Conservation (phyloP, 1,284 basidiomycete species). For the Irpex rosettiformis region DNA sequence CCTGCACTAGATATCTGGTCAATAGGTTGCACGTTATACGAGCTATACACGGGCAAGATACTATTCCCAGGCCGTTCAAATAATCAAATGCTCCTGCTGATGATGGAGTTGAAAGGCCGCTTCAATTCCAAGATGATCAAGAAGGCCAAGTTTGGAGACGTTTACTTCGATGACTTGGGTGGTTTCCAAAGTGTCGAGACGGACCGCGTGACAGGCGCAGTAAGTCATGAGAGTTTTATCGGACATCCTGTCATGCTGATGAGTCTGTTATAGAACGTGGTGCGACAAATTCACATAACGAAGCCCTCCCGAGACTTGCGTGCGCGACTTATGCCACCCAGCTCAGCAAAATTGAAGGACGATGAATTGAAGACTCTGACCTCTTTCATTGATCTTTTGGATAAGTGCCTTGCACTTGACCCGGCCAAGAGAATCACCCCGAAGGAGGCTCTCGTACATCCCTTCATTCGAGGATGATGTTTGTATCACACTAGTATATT, state of each 20-base stretch:
- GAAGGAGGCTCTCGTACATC: conserved; percentile 84
- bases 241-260: background rate
- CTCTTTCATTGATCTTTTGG: conserved; percentile 88
- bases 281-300: conserved; percentile 80
- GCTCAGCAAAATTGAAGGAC: conserved; percentile 77
- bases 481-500: background rate
- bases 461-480: conserved; percentile 73
- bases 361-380: conserved; percentile 85
- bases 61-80: conserved; percentile 96
- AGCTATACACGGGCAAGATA: conserved; percentile 98
- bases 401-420: conserved; percentile 91
- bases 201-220: conserved; percentile 79
- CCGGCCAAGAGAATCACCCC: conserved; percentile 84
- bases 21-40: conserved; percentile 95
- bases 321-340: conserved; percentile 77
- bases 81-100: conserved; percentile 95
- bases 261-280: conserved; percentile 58
- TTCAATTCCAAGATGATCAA: conserved; percentile 95
- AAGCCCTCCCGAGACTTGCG: conserved; percentile 83
- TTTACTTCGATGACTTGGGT: conserved; percentile 93
- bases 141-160: conserved; percentile 86
- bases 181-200: conserved; percentile 79
- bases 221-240: conserved; percentile 39
- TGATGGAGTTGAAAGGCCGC: conserved; percentile 96
- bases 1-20: conserved; percentile 96